Percentiles rank a stretch among this genome's conserved stretches.
phyloP scores from a whole-genome alignment of 495 filamentous ascomycete genomes.

The Annulohypoxylon stygium region DNA sequence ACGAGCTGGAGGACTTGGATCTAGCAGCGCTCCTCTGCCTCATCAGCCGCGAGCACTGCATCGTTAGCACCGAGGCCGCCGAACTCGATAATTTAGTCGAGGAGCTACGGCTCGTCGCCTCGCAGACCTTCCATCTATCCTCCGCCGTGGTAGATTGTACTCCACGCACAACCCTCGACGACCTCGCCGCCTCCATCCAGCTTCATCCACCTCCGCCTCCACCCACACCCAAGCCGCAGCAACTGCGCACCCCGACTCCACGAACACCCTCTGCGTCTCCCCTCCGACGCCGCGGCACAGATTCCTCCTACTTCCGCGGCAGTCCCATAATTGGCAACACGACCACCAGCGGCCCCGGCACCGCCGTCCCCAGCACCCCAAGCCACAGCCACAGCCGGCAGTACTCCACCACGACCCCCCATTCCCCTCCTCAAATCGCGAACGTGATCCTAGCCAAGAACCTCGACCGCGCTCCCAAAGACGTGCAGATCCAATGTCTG shows the following conservation, averaged over 20 bases:
- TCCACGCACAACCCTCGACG: conserved; percentile 77
- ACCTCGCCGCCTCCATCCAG: conserved; percentile 76
- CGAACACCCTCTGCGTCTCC: conserved; percentile 36
- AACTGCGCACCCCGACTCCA: conserved; percentile 26
- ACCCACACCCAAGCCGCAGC: conserved; percentile 38
- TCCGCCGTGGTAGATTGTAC: conserved; percentile 78
- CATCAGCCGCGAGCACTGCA: conserved; percentile 84
- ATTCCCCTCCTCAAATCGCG: conserved; percentile 64
- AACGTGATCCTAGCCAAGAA: conserved; percentile 87
- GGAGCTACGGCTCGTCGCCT: conserved; percentile 79
- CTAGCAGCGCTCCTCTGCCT: conserved; percentile 86
- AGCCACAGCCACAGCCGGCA: neutral
- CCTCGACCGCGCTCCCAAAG: conserved; percentile 74
- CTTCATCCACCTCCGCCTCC: conserved; percentile 42
- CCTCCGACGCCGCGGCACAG: conserved; percentile 36
- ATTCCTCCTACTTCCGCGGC: conserved; percentile 25
- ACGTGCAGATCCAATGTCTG: conserved; percentile 88
- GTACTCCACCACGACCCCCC: conserved; percentile 8
- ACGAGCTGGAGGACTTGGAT: conserved; percentile 86
- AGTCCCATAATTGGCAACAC: neutral
- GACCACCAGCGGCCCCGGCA: neutral
- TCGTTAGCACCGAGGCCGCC: conserved; percentile 78
- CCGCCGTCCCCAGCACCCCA: neutral
- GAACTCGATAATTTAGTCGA: conserved; percentile 73
- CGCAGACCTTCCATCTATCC: conserved; percentile 77